Conservation (phyloP, 192 early-diverging fungal genomes). For the Dispira parvispora region DNA sequence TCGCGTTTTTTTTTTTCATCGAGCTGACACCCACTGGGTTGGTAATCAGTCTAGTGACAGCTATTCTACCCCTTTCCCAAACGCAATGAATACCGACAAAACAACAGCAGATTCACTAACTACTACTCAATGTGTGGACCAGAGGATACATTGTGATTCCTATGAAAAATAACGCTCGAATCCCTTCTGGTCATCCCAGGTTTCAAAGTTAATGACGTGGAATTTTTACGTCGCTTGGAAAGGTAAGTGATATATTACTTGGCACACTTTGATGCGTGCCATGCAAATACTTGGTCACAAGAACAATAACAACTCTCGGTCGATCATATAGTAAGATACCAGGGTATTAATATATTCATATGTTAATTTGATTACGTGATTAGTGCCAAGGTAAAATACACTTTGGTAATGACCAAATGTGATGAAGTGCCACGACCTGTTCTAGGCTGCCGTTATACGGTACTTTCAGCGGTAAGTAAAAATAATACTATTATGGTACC, state of each 20-base stretch:
- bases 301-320: no score
- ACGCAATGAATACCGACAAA: not conserved
- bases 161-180: not conserved
- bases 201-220: constrained; percentile 33
- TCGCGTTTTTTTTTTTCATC: not conserved
- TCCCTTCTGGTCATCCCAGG: constrained; percentile 13
- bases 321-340: no score
- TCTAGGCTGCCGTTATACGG: constrained; percentile 39
- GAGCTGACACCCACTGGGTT: not conserved
- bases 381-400: constrained; percentile 13
- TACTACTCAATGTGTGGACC: no score
- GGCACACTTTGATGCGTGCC: no score
- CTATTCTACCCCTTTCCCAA: no score
- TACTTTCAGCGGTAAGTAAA: constrained; percentile 27
- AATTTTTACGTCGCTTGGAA: constrained; percentile 33
- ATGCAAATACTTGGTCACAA: no score
- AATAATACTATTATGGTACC: not conserved
- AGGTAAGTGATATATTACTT: constrained; percentile 14
- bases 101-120: not conserved
- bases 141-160: no score
- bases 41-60: not conserved
- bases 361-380: no score
- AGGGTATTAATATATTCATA: no score
- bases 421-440: constrained; percentile 42
- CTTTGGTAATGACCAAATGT: constrained; percentile 50